These are phyloP conservation scores for Epichloe uncinata DNA, from an alignment of 2,329 filamentous ascomycete species.

Conservation along the genomic window DNA sequence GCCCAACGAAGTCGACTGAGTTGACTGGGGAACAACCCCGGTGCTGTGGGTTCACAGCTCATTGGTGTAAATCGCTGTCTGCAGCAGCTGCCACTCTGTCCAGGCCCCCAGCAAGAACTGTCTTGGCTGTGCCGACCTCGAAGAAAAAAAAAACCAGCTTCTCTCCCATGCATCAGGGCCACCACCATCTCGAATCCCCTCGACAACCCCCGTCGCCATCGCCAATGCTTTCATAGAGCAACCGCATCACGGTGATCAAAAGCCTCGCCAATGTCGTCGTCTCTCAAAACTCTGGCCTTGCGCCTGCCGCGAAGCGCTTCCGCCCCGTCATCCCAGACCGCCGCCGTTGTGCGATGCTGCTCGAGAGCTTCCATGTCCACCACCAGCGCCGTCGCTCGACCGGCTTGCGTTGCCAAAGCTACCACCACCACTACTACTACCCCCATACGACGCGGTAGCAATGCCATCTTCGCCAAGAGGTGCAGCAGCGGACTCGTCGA, in stretches of 20 bases:
- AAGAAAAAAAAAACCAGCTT: no score
- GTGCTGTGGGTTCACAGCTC: no score
- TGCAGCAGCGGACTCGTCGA: background rate
- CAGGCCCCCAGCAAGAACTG: no score
- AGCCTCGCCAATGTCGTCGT: constrained; percentile 14
- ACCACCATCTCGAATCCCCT: background rate
- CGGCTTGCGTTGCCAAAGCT: constrained; percentile 12
- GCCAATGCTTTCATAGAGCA: background rate
- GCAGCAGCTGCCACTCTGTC: no score
- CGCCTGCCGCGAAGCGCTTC: constrained; percentile 15
- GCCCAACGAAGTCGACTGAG: no score
- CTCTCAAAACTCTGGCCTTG: constrained; percentile 20
- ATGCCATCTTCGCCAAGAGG: background rate
- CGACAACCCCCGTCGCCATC: background rate
- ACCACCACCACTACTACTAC: constrained; percentile 3
- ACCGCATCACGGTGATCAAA: background rate
- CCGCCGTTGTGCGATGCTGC: constrained; percentile 13
- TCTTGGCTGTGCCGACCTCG: no score
- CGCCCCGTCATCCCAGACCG: constrained; percentile 8
- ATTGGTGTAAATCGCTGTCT: no score
- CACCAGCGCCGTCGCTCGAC: constrained; percentile 8
- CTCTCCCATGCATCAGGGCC: no score
- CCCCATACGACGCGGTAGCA: constrained; percentile 7
- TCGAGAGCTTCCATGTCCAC: constrained; percentile 19
- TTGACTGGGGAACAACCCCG: no score